Conservation (phyloP, 768 basidiomycete genomes). For the Cubamyces sp. region DNA sequence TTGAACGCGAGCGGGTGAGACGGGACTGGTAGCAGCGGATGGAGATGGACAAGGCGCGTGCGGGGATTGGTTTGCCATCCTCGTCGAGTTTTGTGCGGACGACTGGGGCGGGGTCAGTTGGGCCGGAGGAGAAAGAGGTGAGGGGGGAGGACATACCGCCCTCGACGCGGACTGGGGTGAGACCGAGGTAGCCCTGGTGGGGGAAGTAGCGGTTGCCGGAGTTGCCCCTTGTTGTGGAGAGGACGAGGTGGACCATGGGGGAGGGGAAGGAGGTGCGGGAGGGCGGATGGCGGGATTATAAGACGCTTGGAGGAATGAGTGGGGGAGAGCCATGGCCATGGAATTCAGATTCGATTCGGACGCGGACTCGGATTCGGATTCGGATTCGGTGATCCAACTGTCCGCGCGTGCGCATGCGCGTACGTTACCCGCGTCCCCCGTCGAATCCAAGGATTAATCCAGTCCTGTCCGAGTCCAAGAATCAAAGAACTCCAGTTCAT, state of each 20-base stretch:
- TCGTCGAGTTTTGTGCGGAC: slow-evolving; percentile 73
- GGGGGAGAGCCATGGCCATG: slow-evolving; percentile 22
- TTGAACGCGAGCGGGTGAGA: slow-evolving; percentile 53
- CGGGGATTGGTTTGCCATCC: slow-evolving; percentile 68
- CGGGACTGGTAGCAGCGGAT: slow-evolving; percentile 86
- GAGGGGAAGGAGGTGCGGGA: slow-evolving; percentile 29
- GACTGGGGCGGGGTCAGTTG: slow-evolving; percentile 43
- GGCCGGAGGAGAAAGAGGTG: neutral
- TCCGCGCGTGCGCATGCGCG: neutral
- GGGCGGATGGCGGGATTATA: slow-evolving; percentile 28
- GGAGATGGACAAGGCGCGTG: slow-evolving; percentile 70
- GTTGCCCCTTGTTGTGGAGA: slow-evolving; percentile 69
- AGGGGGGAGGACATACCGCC: slow-evolving; percentile 54
- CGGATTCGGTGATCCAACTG: slow-evolving; percentile 23
- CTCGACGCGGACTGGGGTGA: slow-evolving; percentile 79
- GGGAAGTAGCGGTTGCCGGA: slow-evolving; percentile 74
- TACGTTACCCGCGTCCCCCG: neutral
- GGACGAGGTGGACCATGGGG: slow-evolving; percentile 72
- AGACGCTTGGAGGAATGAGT: slow-evolving; percentile 72
- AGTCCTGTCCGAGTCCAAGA: neutral
- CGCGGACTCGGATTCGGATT: slow-evolving; percentile 47
- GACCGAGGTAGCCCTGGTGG: slow-evolving; percentile 74
- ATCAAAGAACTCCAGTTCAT: neutral
- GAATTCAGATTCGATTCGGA: slow-evolving; percentile 36
- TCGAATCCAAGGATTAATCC: slow-evolving; percentile 3